phyloP scores from a whole-genome alignment of 106 monocot species.

The Dendrobium catenatum region DNA sequence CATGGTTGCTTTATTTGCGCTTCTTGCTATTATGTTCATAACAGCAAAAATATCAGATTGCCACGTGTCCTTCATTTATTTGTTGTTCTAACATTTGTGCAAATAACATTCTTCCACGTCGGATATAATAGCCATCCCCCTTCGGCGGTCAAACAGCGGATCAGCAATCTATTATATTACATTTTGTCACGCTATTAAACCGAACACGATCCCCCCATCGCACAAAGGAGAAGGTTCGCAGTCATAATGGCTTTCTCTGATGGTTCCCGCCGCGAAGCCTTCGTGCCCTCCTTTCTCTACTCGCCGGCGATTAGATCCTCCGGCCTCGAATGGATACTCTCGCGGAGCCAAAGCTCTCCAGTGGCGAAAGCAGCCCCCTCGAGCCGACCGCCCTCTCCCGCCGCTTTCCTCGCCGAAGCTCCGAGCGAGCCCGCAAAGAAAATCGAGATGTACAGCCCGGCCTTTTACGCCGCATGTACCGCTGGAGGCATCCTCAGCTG shows the following conservation, averaged over 20 bases:
- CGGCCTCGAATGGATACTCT: conserved; percentile 9
- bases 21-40: neutral
- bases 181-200: neutral
- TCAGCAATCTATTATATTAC: neutral
- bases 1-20: neutral
- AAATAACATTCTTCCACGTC: neutral
- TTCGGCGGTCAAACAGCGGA: neutral
- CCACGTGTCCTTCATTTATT: neutral
- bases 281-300: neutral
- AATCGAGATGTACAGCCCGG: conserved; percentile 61
- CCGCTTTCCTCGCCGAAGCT: conserved; percentile 18
- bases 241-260: neutral
- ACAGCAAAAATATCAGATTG: neutral
- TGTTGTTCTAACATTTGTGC: neutral
- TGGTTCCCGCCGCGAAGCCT: neutral
- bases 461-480: conserved; percentile 58
- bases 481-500: conserved; percentile 40
- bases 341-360: conserved; percentile 4
- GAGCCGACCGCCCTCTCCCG: neutral
- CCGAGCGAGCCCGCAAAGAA: conserved; percentile 16
- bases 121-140: neutral
- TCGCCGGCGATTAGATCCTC: neutral
- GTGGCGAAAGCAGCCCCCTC: neutral
- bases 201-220: neutral
- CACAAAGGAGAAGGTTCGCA: neutral